Conservation (phyloP, 805 yeast genomes). For the Millerago galiae region DNA sequence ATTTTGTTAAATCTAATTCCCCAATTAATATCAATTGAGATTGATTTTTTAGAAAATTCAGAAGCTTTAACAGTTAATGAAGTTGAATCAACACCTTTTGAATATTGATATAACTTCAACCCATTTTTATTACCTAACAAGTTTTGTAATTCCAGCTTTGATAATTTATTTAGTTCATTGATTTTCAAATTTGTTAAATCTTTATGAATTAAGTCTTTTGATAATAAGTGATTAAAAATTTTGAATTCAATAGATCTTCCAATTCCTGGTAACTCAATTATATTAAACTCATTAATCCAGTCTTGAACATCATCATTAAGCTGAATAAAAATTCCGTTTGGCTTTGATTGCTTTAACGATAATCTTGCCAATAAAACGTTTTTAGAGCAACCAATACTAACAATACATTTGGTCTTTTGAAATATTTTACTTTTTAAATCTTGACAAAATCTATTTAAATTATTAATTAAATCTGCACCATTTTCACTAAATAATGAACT, state of each 20-base stretch:
- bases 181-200: conserved; percentile 26
- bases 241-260: conserved; percentile 47
- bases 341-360: conserved; percentile 71
- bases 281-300: conserved; percentile 4
- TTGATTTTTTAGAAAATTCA: conserved; percentile 58
- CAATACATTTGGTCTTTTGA: conserved; percentile 49
- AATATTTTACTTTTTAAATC: conserved; percentile 33
- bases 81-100: conserved; percentile 64
- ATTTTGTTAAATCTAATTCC: conserved; percentile 70
- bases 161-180: conserved; percentile 30
- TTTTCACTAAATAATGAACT: conserved; percentile 27
- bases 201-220: conserved; percentile 22
- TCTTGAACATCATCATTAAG: not conserved
- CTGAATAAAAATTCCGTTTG: conserved; percentile 44
- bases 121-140: conserved; percentile 71
- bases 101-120: conserved; percentile 46
- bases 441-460: conserved; percentile 23
- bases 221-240: conserved; percentile 22
- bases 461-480: conserved; percentile 15
- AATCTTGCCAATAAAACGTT: conserved; percentile 76
- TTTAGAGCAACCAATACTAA: conserved; percentile 72
- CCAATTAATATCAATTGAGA: conserved; percentile 87
- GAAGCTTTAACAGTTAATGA: conserved; percentile 49
- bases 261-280: conserved; percentile 44
- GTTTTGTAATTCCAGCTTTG: conserved; percentile 32